Percentiles rank a stretch among this genome's conserved stretches.
Conservation (phyloP, 495 filamentous ascomycete species). For the Penicillium pulvis region DNA sequence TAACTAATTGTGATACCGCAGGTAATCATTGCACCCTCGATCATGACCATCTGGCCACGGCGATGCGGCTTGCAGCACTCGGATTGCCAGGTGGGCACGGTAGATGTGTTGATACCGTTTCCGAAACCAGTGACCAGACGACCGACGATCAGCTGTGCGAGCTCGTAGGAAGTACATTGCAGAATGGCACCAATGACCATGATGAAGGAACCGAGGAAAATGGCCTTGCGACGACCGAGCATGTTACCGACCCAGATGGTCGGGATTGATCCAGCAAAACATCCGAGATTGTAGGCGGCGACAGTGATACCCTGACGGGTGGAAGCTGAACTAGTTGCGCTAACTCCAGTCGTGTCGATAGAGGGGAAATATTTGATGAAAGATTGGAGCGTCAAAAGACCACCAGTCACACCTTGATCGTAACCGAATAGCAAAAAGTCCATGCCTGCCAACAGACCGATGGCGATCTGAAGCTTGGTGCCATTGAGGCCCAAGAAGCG, state of each 20-base stretch:
- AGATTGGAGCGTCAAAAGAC: constrained; percentile 56
- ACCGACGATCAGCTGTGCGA: constrained; percentile 65
- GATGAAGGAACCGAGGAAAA: constrained; percentile 57
- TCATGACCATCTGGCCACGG: constrained; percentile 78
- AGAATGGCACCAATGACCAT: constrained; percentile 63
- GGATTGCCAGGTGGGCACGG: constrained; percentile 77
- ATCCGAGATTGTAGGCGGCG: constrained; percentile 66
- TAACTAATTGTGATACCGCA: constrained; percentile 72
- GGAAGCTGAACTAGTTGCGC: constrained; percentile 34
- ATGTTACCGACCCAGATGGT: constrained; percentile 61
- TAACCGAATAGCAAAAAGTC: constrained; percentile 68
- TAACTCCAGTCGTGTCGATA: constrained; percentile 49
- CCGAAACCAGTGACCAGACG: constrained; percentile 64
- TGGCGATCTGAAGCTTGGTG: constrained; percentile 64
- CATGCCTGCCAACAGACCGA: constrained; percentile 67
- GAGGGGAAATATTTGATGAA: constrained; percentile 58
- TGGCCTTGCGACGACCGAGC: constrained; percentile 58
- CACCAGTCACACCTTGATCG: constrained; percentile 62
- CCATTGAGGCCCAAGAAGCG: constrained; percentile 67
- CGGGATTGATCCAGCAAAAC: constrained; percentile 62
- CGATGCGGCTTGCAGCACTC: constrained; percentile 72
- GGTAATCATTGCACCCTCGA: constrained; percentile 73
- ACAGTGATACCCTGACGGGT: constrained; percentile 64
- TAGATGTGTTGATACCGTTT: constrained; percentile 65
- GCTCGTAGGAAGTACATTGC: constrained; percentile 61